phyloP scores from a whole-genome alignment of 352 stramenopile genomes.

The Lagenidium giganteum region DNA sequence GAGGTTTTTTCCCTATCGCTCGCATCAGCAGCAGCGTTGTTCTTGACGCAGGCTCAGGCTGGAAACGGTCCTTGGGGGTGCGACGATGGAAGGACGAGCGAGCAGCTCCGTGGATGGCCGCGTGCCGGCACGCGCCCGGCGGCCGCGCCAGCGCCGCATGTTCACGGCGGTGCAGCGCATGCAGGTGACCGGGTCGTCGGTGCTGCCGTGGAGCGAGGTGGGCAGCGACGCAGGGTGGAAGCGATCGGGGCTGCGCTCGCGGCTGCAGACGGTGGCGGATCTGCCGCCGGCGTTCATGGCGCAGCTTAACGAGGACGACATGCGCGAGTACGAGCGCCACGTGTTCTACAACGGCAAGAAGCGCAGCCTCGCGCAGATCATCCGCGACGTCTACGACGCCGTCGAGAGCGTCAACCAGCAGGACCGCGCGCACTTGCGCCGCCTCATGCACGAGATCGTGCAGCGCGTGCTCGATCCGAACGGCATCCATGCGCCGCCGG shows the following conservation, averaged over 20 bases:
- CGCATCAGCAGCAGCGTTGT: too few relatives aligned
- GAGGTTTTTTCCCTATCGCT: too few relatives aligned
- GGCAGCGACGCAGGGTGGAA: slow-evolving; percentile 24
- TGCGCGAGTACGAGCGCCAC: slow-evolving; percentile 27
- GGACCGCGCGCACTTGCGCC: slow-evolving; percentile 38
- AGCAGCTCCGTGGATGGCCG: too few relatives aligned
- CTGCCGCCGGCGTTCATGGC: slow-evolving; percentile 31
- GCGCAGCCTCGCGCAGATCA: slow-evolving; percentile 28
- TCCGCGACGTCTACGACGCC: slow-evolving; percentile 48
- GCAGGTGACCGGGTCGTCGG: slow-evolving; percentile 37
- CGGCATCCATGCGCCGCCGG: slow-evolving; percentile 26
- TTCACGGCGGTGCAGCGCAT: slow-evolving; percentile 40
- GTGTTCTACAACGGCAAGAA: slow-evolving; percentile 28
- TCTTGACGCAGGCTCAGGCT: background rate
- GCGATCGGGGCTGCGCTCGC: slow-evolving; percentile 16
- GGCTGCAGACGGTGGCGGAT: slow-evolving; percentile 38
- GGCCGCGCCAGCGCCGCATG: slow-evolving; percentile 15
- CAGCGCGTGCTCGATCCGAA: slow-evolving; percentile 54
- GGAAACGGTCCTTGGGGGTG: background rate
- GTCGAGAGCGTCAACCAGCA: slow-evolving; percentile 31
- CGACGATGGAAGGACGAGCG: too few relatives aligned
- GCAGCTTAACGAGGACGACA: slow-evolving; percentile 31
- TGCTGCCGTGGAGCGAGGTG: background rate
- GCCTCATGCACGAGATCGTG: slow-evolving; percentile 54
- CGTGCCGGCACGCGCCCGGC: too few relatives aligned